Evolutionary conservation across 1,284 basidiomycete genomes (phyloP).

Genomic region (Hymenochaete sp.): DNA sequence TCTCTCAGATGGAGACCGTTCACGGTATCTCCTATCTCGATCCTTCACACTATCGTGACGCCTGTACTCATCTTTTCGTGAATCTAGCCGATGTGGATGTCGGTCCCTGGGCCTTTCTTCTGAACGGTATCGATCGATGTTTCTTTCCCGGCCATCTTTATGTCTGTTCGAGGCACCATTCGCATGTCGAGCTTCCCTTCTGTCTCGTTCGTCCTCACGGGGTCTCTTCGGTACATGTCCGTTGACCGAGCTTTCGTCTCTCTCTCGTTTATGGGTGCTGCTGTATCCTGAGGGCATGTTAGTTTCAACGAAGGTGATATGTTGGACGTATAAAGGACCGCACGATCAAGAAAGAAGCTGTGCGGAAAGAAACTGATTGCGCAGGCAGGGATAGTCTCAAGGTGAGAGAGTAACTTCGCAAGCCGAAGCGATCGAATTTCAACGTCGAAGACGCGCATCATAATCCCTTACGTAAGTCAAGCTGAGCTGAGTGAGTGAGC

Average conservation of each 20-base stretch:
- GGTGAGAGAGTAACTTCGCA: too few relatives aligned
- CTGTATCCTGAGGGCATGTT: constrained; percentile 68
- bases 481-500: too few relatives aligned
- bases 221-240: constrained; percentile 11
- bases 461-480: too few relatives aligned
- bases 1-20: neutral
- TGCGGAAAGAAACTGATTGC: constrained; percentile 7
- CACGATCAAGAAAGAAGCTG: constrained; percentile 48
- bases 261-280: constrained; percentile 54
- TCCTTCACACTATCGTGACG: constrained; percentile 5
- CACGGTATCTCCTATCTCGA: constrained; percentile 11
- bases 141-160: constrained; percentile 29
- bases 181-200: constrained; percentile 62
- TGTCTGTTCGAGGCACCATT: constrained; percentile 29
- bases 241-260: constrained; percentile 38
- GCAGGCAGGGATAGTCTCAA: neutral
- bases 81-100: constrained; percentile 6
- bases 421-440: too few relatives aligned
- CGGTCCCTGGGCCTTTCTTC: constrained; percentile 18
- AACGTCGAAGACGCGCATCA: too few relatives aligned
- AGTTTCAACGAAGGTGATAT: constrained; percentile 53
- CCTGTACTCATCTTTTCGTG: constrained; percentile 1
- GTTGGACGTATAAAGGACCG: constrained; percentile 68
- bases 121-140: constrained; percentile 19
- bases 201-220: constrained; percentile 50